Base-by-base conservation (phyloP, 805 yeast genomes). In the Maudiozyma serrabonitensis region DNA sequence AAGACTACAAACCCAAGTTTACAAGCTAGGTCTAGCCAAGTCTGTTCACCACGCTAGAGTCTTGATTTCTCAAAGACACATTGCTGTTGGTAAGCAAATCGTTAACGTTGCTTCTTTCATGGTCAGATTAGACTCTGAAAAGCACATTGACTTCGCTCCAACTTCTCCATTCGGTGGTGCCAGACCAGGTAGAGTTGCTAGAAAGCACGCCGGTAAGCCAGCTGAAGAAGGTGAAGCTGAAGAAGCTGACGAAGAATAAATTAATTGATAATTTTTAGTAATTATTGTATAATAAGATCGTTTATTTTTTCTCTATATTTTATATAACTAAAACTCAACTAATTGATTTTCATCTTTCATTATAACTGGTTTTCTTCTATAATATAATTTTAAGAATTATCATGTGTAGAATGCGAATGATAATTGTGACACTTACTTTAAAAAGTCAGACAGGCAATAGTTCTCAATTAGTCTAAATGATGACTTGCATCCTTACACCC, bases 161-260 rank as follows among this genome's bases (percentile, higher is more conserved):
- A 88, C 87, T 75, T 93, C 99, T 64, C 99, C 99, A 76, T 91
- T 87, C 90, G 99, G 99, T 76, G 99, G 99, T 80, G 99, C 96
- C 68, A 91, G 99, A 82, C 95, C 99, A 67, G 99, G 99, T 75
- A 93, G 99, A 84, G 95, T 88, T 71, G 95, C 93, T 84, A 88
- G 98, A 85, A 87, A 81, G 77, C 82, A 85, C 82, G 73, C 77
- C 65, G 77, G 72, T 66, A 65, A 64, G 81, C 75, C 70, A 75
- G 71, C 68, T 77, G 79, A 74, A 63, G 76, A 70, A 60, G 84
- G 73, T 59, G 90, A 75, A 60, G 91, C 75, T 67, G 88, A 71
- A 57, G 91, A 71, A 54, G 95, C 78, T 66, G 82, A 75, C 62
- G 83, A 77, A 69, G 86, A 86, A 75, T 83, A 81, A 79, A 69